These are phyloP conservation scores for Vanrija sp. DNA, from an alignment of 1,284 basidiomycete genomes.

Conservation along the genomic window DNA sequence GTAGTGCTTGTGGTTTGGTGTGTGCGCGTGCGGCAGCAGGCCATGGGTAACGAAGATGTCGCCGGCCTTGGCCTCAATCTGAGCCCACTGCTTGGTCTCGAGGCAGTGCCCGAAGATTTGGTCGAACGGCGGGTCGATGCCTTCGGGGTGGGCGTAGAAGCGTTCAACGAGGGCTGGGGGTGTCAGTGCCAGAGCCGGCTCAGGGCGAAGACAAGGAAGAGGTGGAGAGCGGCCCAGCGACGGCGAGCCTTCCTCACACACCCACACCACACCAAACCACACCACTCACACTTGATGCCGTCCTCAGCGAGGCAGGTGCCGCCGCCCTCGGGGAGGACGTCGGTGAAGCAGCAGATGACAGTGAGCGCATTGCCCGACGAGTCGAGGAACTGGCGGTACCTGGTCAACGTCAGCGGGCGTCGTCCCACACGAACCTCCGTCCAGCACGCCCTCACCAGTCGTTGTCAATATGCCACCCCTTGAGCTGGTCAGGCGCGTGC, in stretches of 20 bases:
- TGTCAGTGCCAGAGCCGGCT: background rate
- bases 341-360: conserved; percentile 32
- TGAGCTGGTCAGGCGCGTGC: conserved; percentile 5
- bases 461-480: conserved; percentile 33
- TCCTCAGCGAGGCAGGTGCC: conserved; percentile 29
- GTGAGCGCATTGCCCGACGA: conserved; percentile 31
- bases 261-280: too few relatives aligned
- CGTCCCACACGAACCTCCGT: background rate
- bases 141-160: conserved; percentile 30
- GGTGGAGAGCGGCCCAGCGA: background rate
- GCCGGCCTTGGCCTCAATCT: conserved; percentile 26
- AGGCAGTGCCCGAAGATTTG: conserved; percentile 17
- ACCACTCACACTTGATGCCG: conserved; percentile 21
- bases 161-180: conserved; percentile 17
- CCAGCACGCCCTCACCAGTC: conserved; percentile 23
- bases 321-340: conserved; percentile 23
- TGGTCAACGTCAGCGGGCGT: background rate
- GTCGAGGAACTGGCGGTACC: conserved; percentile 36
- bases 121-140: conserved; percentile 28
- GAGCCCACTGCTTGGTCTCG: conserved; percentile 8
- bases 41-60: conserved; percentile 33
- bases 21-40: conserved; percentile 27
- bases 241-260: too few relatives aligned
- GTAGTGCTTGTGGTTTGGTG: conserved; percentile 31
- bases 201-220: background rate